Base-by-base conservation (phyloP, 2,329 filamentous ascomycete species). In the Phoma herbarum region DNA sequence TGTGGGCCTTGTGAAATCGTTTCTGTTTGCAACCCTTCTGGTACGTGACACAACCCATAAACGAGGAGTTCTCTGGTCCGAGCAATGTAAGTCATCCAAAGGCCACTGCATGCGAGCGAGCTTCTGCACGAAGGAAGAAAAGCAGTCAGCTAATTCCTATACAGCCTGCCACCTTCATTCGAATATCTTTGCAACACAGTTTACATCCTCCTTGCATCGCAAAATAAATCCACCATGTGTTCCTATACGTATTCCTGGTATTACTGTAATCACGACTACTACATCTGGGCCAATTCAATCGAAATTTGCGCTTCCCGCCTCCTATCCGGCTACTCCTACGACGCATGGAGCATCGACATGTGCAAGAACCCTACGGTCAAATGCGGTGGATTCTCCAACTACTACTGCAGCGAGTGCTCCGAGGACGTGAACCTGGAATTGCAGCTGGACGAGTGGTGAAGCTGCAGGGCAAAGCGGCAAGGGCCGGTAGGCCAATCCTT, bases 271-370 rank as follows among this genome's bases (percentile, higher is more conserved):
- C 79, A 80, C 70, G 79, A 80, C 65, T 80, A 80, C 71, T 82
- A 80, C 70, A 81, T 82, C 70, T 78, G 79, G 74, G 70, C 75
- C 59, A 77, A 81, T 71, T 76, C 68, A 52, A 76, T 82, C 58
- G 80, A 82, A 65, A 74, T 80, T 61, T 82, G 80, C 72, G 72
- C 68, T 10, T 78, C 77, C 52, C 77, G 80, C 18, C 77, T 79
- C 7, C 75, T 82, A 22, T 78, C 75, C 18, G 76, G 79, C 57
- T 81, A 82, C 70, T 81, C 79, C 2, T 79, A 78, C 65, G 80
- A 82, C 59, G 77, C 78, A 22, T 82, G 79, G 80, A 78, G 76
- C 56, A 80, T 79, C 64, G 80, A 82, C 68, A 81, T 80, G 78
- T 80, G 78, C 69, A 78, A 78, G 61, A 78, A 78, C 64, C 78